phyloP scores from a whole-genome alignment of 2,329 filamentous ascomycete species.

The Alternaria sp. region DNA sequence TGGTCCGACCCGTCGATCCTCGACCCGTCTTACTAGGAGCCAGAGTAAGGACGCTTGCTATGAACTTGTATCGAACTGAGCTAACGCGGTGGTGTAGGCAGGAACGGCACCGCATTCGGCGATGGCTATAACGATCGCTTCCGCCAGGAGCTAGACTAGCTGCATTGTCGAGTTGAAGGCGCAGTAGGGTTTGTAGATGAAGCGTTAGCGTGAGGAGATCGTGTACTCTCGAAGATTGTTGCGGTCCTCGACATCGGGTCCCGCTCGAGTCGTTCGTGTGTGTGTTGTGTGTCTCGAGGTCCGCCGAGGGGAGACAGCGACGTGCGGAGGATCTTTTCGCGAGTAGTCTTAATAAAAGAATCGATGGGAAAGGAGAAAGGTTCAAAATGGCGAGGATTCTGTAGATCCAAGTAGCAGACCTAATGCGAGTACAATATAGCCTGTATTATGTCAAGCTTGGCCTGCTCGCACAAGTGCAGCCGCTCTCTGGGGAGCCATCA shows the following conservation, averaged over 20 bases:
- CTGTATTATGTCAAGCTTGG: neutral
- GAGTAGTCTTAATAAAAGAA: neutral
- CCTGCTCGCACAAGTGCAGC: neutral
- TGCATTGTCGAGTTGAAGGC: neutral
- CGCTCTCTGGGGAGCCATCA: neutral
- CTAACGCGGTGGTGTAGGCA: conserved; percentile 6
- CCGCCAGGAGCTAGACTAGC: conserved; percentile 7
- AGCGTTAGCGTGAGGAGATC: neutral
- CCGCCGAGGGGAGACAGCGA: neutral
- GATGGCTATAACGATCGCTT: conserved; percentile 11
- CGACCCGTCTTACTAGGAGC: conserved; percentile 9
- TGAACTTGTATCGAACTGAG: neutral
- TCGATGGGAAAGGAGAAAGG: neutral
- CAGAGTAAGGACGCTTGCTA: conserved; percentile 1
- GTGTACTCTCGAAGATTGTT: neutral
- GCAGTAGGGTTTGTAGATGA: neutral
- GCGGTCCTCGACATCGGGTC: neutral
- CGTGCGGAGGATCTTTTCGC: neutral
- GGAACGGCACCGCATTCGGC: conserved; percentile 2
- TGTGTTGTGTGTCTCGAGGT: neutral
- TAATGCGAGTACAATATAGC: neutral
- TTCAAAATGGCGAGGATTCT: neutral
- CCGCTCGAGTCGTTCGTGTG: neutral
- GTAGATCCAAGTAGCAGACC: neutral
- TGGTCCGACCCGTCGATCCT: neutral